phyloP scores from a whole-genome alignment of 805 yeast species.

The Lipomyces japonicus region DNA sequence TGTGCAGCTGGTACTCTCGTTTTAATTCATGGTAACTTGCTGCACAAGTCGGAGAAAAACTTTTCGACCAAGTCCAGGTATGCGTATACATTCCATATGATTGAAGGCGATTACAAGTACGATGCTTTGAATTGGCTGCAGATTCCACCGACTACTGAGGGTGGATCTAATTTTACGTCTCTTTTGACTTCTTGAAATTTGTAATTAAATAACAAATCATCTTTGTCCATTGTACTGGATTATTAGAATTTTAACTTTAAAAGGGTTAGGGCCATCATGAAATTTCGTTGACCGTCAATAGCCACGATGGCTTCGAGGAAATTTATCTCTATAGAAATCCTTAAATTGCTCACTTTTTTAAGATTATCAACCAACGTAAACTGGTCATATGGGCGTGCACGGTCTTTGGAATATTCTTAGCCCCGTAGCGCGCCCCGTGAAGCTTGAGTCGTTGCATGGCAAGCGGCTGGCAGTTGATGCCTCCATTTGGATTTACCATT shows the following conservation, averaged over 20 bases:
- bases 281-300: too few species aligned
- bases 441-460: slow-evolving; percentile 76
- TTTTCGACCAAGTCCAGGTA: slow-evolving; percentile 54
- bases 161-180: slow-evolving; percentile 59
- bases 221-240: too few species aligned
- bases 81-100: slow-evolving; percentile 77
- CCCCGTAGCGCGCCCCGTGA: slow-evolving; percentile 85
- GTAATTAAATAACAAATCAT: too few species aligned
- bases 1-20: slow-evolving; percentile 72
- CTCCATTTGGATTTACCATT: slow-evolving; percentile 97
- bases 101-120: slow-evolving; percentile 61
- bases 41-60: slow-evolving; percentile 69
- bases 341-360: too few species aligned
- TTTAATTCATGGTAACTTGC: slow-evolving; percentile 64
- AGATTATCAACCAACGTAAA: too few species aligned
- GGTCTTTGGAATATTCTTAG: slow-evolving; percentile 90
- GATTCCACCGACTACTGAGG: slow-evolving; percentile 55
- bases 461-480: slow-evolving; percentile 92
- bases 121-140: slow-evolving; percentile 74
- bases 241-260: too few species aligned
- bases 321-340: too few species aligned
- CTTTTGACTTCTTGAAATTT: too few species aligned
- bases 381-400: slow-evolving; percentile 93
- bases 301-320: too few species aligned
- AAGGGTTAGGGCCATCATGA: too few species aligned